phyloP scores from a whole-genome alignment of 805 yeast species.

The Debaryomyces maramus region DNA sequence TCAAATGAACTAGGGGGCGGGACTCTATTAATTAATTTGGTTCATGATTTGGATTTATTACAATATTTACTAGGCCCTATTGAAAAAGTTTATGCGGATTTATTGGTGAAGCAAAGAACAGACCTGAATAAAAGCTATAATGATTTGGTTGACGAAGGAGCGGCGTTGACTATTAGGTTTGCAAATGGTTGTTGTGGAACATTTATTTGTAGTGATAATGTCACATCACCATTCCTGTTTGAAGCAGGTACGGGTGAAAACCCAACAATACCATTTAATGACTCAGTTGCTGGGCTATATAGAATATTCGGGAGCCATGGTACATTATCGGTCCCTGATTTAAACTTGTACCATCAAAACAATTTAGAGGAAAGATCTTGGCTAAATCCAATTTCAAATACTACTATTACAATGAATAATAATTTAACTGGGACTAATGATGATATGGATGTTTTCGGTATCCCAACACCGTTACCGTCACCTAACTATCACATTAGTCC shows the following conservation, averaged over 20 bases:
- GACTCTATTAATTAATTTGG: conserved; percentile 38
- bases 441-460: conserved; percentile 11
- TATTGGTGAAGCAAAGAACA: conserved; percentile 32
- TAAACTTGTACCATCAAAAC: conserved; percentile 37
- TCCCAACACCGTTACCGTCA: conserved; percentile 34
- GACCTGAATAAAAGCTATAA: conserved; percentile 7
- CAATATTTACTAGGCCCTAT: conserved; percentile 43
- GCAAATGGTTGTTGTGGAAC: conserved; percentile 41
- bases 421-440: conserved; percentile 8
- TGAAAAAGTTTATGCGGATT: conserved; percentile 39
- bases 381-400: conserved; percentile 26
- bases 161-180: conserved; percentile 38
- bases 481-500: conserved; percentile 25
- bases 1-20: conserved; percentile 39
- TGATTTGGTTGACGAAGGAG: conserved; percentile 41
- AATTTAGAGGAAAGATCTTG: conserved; percentile 22
- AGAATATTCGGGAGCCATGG: conserved; percentile 40
- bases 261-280: conserved; percentile 37
- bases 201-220: conserved; percentile 42
- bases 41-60: conserved; percentile 43
- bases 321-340: conserved; percentile 41
- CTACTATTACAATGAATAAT: conserved; percentile 18
- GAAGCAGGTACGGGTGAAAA: conserved; percentile 46
- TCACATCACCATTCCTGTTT: conserved; percentile 40
- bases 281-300: conserved; percentile 33